Evolutionary conservation across 2,329 filamentous ascomycete species (phyloP), one percentile per base, ranked within the genome.

Genomic region (Eutypella sp.): DNA sequence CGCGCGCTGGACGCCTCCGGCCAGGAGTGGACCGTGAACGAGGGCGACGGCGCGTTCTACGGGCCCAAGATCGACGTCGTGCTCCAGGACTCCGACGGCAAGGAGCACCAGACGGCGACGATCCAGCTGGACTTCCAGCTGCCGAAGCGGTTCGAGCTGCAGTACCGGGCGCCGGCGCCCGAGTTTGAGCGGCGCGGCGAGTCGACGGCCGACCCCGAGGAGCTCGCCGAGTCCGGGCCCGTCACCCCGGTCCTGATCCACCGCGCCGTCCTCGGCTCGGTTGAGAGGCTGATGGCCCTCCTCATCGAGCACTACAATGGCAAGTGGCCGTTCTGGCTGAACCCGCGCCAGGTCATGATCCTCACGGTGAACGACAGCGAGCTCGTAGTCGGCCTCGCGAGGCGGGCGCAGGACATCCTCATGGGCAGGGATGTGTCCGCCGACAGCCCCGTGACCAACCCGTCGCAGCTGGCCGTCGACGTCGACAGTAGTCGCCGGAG

Each of bases 41-140:
- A 85, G 57, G 89, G 88, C 10, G 89, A 95, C 49, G 89, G 90
- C 13, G 89, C 89, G 4, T 95, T 95, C 60, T 95, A 95, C 59
- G 89, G 90, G 0, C 89, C 90, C 25, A 95, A 95, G 69, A 95
- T 95, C 53, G 89, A 95, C 60, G 87, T 95, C 38, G 81, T 95
- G 33, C 67, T 95, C 39, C 81, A 78, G 49, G 89, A 95, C 60
- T 84, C 85, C 1, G 79, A 88, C 58, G 88, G 87, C 7, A 95
- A 92, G 61, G 87, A 90, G 58, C 89, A 95, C 61, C 89, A 95
- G 62, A 88, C 90, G 3, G 90, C 89, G 3, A 95, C 89, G 0
- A 85, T 95, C 42, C 89, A 95, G 69, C 78, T 95, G 23, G 89
- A 95, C 63, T 95, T 95, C 63, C 90, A 95, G 66, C 74, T 95